Evolutionary conservation across 768 basidiomycete genomes (phyloP).

Genomic region (Hypholoma fasciculare): DNA sequence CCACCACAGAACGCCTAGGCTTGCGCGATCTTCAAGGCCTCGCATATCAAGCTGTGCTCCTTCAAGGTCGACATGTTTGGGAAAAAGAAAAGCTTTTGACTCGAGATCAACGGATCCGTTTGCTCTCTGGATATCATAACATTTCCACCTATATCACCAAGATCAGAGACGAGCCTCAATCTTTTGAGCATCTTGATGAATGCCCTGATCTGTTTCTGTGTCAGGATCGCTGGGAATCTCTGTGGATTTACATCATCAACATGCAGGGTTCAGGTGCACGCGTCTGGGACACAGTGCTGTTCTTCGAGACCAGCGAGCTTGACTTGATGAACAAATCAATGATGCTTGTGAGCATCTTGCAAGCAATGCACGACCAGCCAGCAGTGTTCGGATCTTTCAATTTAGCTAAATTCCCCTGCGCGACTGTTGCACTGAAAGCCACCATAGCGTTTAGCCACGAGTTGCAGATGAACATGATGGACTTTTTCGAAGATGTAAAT

Average conservation of each 20-base stretch:
- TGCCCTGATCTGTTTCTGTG: constrained; percentile 44
- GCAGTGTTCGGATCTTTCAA: background rate
- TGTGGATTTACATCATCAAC: constrained; percentile 41
- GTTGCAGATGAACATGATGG: constrained; percentile 9
- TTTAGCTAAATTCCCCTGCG: constrained; percentile 2
- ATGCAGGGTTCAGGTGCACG: background rate
- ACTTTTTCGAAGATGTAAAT: constrained; percentile 12
- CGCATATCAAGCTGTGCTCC: constrained; percentile 53
- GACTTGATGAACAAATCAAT: constrained; percentile 47
- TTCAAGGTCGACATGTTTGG: constrained; percentile 51
- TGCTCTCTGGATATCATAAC: constrained; percentile 54
- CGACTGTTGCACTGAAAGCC: constrained; percentile 4
- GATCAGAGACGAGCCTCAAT: constrained; percentile 41
- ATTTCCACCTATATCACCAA: constrained; percentile 45
- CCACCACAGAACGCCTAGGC: constrained; percentile 46
- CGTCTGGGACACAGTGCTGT: background rate
- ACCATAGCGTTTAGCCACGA: constrained; percentile 1
- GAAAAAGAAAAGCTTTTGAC: constrained; percentile 44
- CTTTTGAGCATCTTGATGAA: constrained; percentile 39
- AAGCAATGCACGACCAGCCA: constrained; percentile 39
- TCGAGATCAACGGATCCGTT: constrained; percentile 48
- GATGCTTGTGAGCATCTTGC: constrained; percentile 47
- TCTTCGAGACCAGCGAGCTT: constrained; percentile 5
- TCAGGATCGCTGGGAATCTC: constrained; percentile 40
- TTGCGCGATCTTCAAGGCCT: constrained; percentile 45